A percentile compares a stretch with the other conserved stretches of the same genome.
Conservation (phyloP, 2,329 filamentous ascomycete species). For the Calonectria pseudoreteaudii region DNA sequence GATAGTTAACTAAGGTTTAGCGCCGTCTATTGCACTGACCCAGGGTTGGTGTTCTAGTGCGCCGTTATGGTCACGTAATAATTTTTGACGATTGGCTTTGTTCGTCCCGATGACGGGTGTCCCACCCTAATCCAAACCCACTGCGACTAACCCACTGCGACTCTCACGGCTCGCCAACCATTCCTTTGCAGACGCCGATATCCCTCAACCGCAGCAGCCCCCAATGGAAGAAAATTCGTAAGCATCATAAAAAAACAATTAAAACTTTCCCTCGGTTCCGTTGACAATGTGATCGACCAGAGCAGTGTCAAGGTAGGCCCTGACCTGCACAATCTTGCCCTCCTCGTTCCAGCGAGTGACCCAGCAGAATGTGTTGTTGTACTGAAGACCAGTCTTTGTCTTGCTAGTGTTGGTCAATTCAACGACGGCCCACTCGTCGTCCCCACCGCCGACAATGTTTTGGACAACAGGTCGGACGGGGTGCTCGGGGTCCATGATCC, state of each 20-base stretch:
- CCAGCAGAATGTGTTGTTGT: constrained; percentile 10
- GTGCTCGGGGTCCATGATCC: constrained; percentile 5
- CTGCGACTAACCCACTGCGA: background rate
- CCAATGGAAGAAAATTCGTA: background rate
- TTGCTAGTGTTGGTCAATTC: constrained; percentile 6
- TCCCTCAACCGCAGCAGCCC: background rate
- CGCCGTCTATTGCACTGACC: background rate
- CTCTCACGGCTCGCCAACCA: background rate
- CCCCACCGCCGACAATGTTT: constrained; percentile 2
- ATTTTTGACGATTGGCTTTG: background rate
- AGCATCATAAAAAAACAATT: background rate
- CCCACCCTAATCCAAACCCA: background rate
- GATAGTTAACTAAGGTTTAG: background rate
- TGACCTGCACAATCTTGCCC: constrained; percentile 1
- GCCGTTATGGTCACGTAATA: background rate
- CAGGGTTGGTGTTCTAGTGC: background rate
- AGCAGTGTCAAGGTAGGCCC: constrained; percentile 1
- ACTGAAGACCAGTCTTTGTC: background rate
- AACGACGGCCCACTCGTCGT: constrained; percentile 3
- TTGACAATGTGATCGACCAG: constrained; percentile 4
- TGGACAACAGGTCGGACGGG: background rate
- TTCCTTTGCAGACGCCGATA: background rate
- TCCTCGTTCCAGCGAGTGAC: constrained; percentile 9
- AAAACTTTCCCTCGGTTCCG: background rate
- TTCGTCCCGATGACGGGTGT: background rate